Percentiles rank a stretch among this genome's conserved stretches.
phyloP scores from a whole-genome alignment of 2,329 filamentous ascomycete species.

The Colletotrichum truncatum region DNA sequence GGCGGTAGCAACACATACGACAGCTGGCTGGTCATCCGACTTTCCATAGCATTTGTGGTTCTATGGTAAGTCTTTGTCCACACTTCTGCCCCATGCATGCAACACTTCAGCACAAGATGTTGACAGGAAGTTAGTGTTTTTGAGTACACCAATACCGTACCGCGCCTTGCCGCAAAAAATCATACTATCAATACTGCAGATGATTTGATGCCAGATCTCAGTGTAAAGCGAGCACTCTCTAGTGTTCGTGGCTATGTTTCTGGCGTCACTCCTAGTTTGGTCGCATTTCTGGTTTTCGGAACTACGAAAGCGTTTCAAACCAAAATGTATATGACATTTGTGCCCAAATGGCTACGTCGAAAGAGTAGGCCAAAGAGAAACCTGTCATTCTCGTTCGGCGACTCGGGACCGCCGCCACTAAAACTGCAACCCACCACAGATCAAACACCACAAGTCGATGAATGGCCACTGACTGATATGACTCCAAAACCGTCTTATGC shows the following conservation, averaged over 20 bases:
- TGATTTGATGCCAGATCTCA: conserved; percentile 42
- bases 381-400: neutral
- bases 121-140: neutral
- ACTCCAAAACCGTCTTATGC: neutral
- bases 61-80: conserved; percentile 42
- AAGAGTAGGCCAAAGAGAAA: neutral
- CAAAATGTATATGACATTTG: conserved; percentile 3
- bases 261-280: conserved; percentile 35
- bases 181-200: conserved; percentile 40
- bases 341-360: neutral
- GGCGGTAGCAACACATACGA: conserved; percentile 49
- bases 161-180: conserved; percentile 40
- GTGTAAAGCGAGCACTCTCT: conserved; percentile 28
- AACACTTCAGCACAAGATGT: fast-evolving
- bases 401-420: neutral
- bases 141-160: conserved; percentile 33
- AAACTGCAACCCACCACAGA: neutral
- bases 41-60: conserved; percentile 52
- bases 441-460: neutral
- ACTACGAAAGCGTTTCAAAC: conserved; percentile 35
- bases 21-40: conserved; percentile 53
- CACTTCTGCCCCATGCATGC: no score
- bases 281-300: conserved; percentile 37
- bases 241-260: conserved; percentile 36
- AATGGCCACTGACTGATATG: conserved; percentile 4